phyloP scores from a whole-genome alignment of 192 early-diverging fungal genomes.

The Backusella westeae region DNA sequence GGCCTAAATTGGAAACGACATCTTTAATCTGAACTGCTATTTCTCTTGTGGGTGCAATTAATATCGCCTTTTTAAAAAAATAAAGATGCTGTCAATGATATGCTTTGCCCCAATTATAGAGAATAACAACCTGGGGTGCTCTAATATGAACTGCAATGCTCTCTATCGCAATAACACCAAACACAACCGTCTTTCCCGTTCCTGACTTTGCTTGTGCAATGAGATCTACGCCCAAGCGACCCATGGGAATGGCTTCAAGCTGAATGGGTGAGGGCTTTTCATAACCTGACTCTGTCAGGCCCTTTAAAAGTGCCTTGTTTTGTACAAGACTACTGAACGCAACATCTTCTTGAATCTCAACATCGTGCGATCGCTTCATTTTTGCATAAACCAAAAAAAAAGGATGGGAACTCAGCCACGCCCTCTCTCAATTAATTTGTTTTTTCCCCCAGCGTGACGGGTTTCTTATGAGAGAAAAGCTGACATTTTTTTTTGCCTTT shows the following conservation, averaged over 20 bases:
- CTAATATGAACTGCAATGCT: slow-evolving; percentile 28
- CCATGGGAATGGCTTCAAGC: slow-evolving; percentile 61
- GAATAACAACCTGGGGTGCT: slow-evolving; percentile 28
- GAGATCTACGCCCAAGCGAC: slow-evolving; percentile 61
- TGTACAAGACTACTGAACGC: slow-evolving; percentile 48
- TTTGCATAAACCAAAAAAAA: slow-evolving; percentile 17
- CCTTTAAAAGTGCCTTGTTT: slow-evolving; percentile 40
- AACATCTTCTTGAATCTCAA: slow-evolving; percentile 54
- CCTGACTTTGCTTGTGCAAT: slow-evolving; percentile 86
- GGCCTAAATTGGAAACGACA: slow-evolving; percentile 45
- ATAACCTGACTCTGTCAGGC: slow-evolving; percentile 47
- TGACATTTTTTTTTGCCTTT: neutral
- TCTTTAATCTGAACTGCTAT: slow-evolving; percentile 60
- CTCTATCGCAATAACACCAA: slow-evolving; percentile 58
- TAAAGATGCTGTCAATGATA: neutral
- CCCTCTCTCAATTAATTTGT: neutral
- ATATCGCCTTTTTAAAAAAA: slow-evolving; percentile 29
- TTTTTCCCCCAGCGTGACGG: neutral
- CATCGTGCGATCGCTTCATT: slow-evolving; percentile 44
- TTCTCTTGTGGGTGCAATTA: slow-evolving; percentile 63
- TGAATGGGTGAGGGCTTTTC: slow-evolving; percentile 64
- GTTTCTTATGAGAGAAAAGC: no score
- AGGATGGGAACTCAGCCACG: slow-evolving; percentile 18
- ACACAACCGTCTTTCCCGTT: slow-evolving; percentile 79
- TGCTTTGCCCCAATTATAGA: neutral